Base-by-base conservation (phyloP, 257 asterid genomes). In the Plantago ovata region DNA sequence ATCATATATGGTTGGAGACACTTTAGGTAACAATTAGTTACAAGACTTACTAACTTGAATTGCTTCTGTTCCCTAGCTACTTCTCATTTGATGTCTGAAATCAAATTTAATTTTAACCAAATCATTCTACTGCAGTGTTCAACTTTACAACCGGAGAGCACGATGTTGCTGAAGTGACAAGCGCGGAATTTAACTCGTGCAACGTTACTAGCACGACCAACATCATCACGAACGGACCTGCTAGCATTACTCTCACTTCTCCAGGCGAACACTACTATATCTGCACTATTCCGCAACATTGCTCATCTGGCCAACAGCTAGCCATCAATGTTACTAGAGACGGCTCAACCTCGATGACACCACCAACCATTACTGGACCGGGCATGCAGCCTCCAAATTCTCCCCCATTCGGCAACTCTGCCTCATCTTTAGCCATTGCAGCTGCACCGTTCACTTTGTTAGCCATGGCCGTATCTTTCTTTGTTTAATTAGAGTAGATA, bases 251-350 rank as follows among this genome's bases (percentile, higher is more conserved):
- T 40, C 86, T 89, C 47, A 61, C 71, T 13, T 59, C 71, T 15
- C 24, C 81, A 39, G 96, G 95, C 41, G 80, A 85, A 52, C 86
- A 89, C 52, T 77, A 62, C 77, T 89, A 77, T 62, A 71, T 76
- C n/a, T 85, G 96, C 74, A 78, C 87, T 22, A 41, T 81, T 64
- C 51, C 75, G 10, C 61, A 32, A 13, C 95, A 89, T 69, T 89
- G 95, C 64, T 53, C 80, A 36, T 21, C 49, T 0, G 95, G 94
- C 21, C 88, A 83, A 58, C 84, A 64, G 73, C 69, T 85, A 52
- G 85, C 89, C 43, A 78, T 85, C 76, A 85, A 81, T 43, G 94
- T 89, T 71, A 72, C 79, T 14, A 58, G 53, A 13, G 75, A 69
- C 28, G 58, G 64, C 10, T 23, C 56, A 57, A 32, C 76, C 60